Evolutionary conservation across 192 early-diverging fungal genomes (phyloP), one percentile per base, ranked within the genome.

Genomic region (Thamnidium elegans): DNA sequence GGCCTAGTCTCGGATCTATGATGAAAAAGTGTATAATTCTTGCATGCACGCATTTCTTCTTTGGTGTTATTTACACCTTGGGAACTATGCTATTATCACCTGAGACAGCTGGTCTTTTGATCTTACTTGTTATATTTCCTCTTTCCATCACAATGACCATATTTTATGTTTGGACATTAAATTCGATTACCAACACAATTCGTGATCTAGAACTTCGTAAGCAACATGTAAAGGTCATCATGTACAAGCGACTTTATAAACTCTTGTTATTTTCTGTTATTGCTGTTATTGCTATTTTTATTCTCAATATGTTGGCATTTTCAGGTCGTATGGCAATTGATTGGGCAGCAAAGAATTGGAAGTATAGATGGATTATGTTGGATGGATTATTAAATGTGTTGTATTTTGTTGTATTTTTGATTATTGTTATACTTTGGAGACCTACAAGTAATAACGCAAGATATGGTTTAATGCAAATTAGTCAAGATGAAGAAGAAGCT

Each of bases 131-230:
- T 23, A 88, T 93, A 15, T 80, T 97, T 8, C 97, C 97, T 2
- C 77, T 97, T 36, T 86, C 97, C 4, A 70, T 91, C 19, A 91
- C 92, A 44, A 92, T 97, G 94, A 91, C 91, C 0, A 72, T 85
- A 26, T 99, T 99, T 60, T 97, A 99, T 74, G 81, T 92, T n/a
- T 94, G 94, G 90, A 99, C 87, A 9, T 75, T 99, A 50, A 84
- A 84, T 47, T 92, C 92, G 1, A 79, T 97, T 52, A 88, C 86
- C 8, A 65, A 81, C 9, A 95, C 97, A 0, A 88, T 94, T 17
- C 74, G 81, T 6, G 79, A 88, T 5, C 84, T 97, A 23, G 86
- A 91, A 64, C 73, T 84, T 32, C 86, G 92, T 51, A 82, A 88
- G 54, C 95, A 99, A 63, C 80, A 79, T n/a, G 90, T 93, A 59